Evolutionary conservation across 768 basidiomycete species (phyloP).

Genomic region (Auricularia sp.): DNA sequence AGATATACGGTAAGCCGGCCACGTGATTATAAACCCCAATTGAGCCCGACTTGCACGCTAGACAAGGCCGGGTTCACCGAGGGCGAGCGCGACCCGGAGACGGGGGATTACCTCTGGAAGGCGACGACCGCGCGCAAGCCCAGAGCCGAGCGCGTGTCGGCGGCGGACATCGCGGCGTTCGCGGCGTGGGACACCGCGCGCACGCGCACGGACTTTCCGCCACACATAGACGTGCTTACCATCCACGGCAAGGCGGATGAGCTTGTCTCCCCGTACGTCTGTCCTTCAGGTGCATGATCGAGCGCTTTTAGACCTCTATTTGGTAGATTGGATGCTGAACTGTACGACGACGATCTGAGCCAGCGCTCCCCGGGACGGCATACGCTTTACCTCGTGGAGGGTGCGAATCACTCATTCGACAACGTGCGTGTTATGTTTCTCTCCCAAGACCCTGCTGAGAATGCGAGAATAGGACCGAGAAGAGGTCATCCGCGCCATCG

Average conservation of each 20-base stretch:
- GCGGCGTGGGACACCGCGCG: slow-evolving; percentile 54
- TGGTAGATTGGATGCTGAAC: slow-evolving; percentile 6
- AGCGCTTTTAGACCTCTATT: slow-evolving; percentile 31
- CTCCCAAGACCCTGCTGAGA: neutral
- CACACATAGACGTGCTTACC: slow-evolving; percentile 54
- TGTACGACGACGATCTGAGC: slow-evolving; percentile 8
- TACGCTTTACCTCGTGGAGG: slow-evolving; percentile 58
- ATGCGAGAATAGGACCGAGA: slow-evolving; percentile 39
- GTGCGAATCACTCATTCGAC: slow-evolving; percentile 66
- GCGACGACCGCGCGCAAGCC: slow-evolving; percentile 57
- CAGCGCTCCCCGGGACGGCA: slow-evolving; percentile 56
- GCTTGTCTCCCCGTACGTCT: slow-evolving; percentile 58
- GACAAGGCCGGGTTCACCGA: neutral
- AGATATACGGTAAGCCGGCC: neutral
- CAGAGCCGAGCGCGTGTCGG: slow-evolving; percentile 41
- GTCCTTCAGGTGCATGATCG: slow-evolving; percentile 43
- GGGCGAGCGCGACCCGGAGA: slow-evolving; percentile 2
- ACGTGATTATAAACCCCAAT: too few species aligned
- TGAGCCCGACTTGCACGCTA: neutral
- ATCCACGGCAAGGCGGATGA: slow-evolving; percentile 66
- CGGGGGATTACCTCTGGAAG: slow-evolving; percentile 55
- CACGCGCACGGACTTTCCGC: slow-evolving; percentile 62
- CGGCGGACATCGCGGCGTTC: slow-evolving; percentile 53
- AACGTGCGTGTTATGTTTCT: slow-evolving; percentile 34
- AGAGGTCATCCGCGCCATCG: slow-evolving; percentile 54